Evolutionary conservation across 768 basidiomycete species (phyloP).

Genomic region (Boletus rubescentipes): DNA sequence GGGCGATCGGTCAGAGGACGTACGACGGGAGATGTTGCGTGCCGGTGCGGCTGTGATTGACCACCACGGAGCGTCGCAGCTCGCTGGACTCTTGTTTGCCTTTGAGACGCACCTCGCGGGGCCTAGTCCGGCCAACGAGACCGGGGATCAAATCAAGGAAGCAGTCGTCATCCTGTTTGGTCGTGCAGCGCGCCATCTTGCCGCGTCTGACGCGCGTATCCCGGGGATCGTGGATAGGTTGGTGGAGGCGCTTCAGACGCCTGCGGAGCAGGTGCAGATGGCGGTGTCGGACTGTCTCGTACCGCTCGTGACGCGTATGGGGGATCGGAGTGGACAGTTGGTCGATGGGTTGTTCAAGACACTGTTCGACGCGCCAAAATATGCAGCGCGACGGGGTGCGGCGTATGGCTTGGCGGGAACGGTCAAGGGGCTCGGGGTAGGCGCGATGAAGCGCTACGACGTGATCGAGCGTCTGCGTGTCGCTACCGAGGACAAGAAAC

Average conservation of each 20-base stretch:
- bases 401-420: slow-evolving; percentile 95
- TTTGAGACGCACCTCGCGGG: slow-evolving; percentile 76
- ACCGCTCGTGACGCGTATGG: slow-evolving; percentile 75
- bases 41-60: slow-evolving; percentile 85
- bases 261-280: slow-evolving; percentile 93
- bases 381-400: slow-evolving; percentile 93
- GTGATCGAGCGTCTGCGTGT: slow-evolving; percentile 70
- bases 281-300: slow-evolving; percentile 96
- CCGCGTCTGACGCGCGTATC: slow-evolving; percentile 72
- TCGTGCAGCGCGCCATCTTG: slow-evolving; percentile 85
- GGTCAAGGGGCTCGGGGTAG: slow-evolving; percentile 87
- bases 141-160: slow-evolving; percentile 87
- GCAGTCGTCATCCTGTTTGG: slow-evolving; percentile 95
- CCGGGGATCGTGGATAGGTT: slow-evolving; percentile 81
- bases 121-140: slow-evolving; percentile 59
- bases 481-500: slow-evolving; percentile 87
- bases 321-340: slow-evolving; percentile 45
- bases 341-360: slow-evolving; percentile 76
- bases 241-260: slow-evolving; percentile 88
- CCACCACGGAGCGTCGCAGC: slow-evolving; percentile 66
- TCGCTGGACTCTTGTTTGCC: slow-evolving; percentile 71
- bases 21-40: slow-evolving; percentile 83
- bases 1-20: slow-evolving; percentile 79
- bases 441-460: slow-evolving; percentile 80
- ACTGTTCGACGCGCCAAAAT: slow-evolving; percentile 77